Conservation (phyloP, 2,329 filamentous ascomycete genomes). For the Coleophoma eucalyptorum region DNA sequence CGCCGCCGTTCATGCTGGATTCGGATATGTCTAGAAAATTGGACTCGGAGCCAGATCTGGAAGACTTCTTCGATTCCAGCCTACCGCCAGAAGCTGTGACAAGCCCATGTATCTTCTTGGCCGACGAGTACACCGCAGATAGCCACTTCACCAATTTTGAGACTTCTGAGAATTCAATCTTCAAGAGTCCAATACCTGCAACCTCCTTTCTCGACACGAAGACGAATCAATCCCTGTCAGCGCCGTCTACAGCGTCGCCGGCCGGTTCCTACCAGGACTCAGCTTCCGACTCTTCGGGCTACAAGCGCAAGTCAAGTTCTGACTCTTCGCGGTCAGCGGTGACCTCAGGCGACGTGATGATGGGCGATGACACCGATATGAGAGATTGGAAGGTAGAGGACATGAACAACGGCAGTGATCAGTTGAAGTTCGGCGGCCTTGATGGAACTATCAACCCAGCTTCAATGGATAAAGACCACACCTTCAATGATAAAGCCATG, state of each 20-base stretch:
- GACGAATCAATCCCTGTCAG: constrained; percentile 15
- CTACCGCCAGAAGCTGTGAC: constrained; percentile 23
- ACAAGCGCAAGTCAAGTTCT: constrained; percentile 43
- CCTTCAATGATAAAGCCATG: constrained; percentile 41
- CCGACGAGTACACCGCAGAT: constrained; percentile 21
- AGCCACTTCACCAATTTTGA: constrained; percentile 21
- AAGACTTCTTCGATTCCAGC: constrained; percentile 31
- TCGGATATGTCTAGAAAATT: constrained; percentile 28
- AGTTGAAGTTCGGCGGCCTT: constrained; percentile 32
- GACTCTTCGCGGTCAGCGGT: constrained; percentile 40
- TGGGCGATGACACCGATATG: constrained; percentile 36
- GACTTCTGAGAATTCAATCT: constrained; percentile 17
- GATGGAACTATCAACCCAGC: constrained; percentile 33
- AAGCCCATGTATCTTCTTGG: constrained; percentile 25
- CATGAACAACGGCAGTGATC: constrained; percentile 33
- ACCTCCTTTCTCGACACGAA: constrained; percentile 16
- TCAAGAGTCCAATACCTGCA: constrained; percentile 19
- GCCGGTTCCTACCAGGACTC: constrained; percentile 42
- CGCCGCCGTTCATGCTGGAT: constrained; percentile 29
- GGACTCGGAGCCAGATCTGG: constrained; percentile 28
- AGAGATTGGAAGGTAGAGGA: constrained; percentile 39
- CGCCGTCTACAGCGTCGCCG: constrained; percentile 27
- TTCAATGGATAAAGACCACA: constrained; percentile 27
- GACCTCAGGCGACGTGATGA: constrained; percentile 37
- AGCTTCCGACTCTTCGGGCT: constrained; percentile 48